phyloP scores from a whole-genome alignment of 1,139 yeast species.

The Geotrichum restrictum region DNA sequence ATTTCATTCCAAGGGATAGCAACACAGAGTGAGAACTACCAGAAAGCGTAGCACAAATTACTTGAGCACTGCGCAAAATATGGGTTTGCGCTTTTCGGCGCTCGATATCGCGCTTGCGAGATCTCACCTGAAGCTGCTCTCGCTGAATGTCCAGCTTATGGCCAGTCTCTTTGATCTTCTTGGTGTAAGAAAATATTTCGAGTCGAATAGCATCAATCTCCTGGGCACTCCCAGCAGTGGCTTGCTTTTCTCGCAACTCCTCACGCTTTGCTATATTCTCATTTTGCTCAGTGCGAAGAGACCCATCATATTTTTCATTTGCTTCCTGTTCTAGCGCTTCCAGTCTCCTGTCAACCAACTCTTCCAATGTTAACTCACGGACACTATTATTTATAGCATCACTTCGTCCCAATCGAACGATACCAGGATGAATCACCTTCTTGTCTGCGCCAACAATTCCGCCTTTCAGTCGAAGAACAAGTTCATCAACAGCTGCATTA shows the following conservation, averaged over 20 bases:
- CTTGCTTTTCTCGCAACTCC: conserved; percentile 42
- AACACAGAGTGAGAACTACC: conserved; percentile 92
- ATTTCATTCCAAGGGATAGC: conserved; percentile 66
- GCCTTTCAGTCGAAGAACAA: conserved; percentile 74
- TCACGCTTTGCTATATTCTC: conserved; percentile 53
- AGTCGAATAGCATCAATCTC: conserved; percentile 30
- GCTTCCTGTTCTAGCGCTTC: conserved; percentile 44
- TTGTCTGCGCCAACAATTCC: conserved; percentile 64
- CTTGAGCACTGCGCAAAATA: conserved; percentile 71
- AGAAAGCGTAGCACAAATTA: conserved; percentile 87
- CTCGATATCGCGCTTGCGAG: conserved; percentile 74
- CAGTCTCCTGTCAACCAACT: conserved; percentile 68
- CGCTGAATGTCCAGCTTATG: conserved; percentile 71
- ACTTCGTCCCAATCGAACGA: conserved; percentile 87
- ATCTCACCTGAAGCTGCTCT: conserved; percentile 46
- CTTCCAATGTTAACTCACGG: conserved; percentile 80
- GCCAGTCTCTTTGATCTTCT: conserved; percentile 64
- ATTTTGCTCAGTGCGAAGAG: conserved; percentile 51
- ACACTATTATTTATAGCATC: conserved; percentile 86
- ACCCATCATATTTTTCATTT: conserved; percentile 43
- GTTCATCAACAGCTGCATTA: conserved; percentile 97
- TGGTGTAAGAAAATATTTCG: conserved; percentile 49
- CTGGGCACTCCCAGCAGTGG: conserved; percentile 31
- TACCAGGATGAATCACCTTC: conserved; percentile 54
- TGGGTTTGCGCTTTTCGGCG: conserved; percentile 69